Conservation (phyloP, 192 early-diverging fungal genomes). For the Backusella circina region DNA sequence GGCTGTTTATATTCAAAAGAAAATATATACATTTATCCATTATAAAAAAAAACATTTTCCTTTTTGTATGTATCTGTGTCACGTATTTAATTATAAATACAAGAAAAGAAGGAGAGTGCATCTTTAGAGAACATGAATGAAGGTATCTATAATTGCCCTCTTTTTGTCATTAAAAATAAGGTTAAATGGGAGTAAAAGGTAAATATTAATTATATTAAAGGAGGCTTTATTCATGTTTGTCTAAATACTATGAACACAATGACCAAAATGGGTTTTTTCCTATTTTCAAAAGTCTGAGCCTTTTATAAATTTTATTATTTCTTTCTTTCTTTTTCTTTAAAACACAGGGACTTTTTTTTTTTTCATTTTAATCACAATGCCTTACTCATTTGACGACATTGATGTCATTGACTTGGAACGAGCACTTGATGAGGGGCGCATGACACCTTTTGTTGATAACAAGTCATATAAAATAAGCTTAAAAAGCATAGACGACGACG, state of each 20-base stretch:
- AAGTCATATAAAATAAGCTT: not conserved
- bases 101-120: not conserved
- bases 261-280: not conserved
- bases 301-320: not conserved
- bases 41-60: not conserved
- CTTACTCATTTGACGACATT: conserved; percentile 4
- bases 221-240: not conserved
- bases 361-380: not conserved
- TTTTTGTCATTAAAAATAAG: not conserved
- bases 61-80: not conserved
- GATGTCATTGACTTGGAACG: conserved; percentile 1
- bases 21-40: not conserved
- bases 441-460: not conserved
- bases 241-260: not conserved
- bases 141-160: not conserved
- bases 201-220: not conserved
- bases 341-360: not conserved
- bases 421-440: not conserved
- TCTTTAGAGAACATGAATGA: not conserved
- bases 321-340: not conserved
- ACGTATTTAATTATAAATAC: not conserved
- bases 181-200: not conserved
- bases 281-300: not conserved
- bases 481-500: not conserved
- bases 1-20: not conserved